phyloP scores from a whole-genome alignment of 2,329 filamentous ascomycete species.

The Neospermospora avenae region DNA sequence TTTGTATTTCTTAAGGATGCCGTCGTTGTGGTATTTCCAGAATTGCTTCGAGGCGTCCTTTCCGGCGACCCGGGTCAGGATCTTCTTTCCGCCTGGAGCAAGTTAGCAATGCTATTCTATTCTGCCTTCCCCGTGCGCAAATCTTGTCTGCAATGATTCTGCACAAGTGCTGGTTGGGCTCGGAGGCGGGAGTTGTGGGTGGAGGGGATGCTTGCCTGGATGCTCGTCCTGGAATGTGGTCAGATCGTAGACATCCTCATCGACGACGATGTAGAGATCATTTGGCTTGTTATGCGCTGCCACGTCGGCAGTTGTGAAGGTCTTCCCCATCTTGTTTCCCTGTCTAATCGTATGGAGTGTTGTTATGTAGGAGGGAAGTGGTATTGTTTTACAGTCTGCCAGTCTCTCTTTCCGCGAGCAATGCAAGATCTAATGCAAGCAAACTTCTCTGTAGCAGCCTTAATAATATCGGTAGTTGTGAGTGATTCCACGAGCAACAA shows the following conservation, averaged over 20 bases:
- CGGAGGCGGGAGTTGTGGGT: constrained; percentile 37
- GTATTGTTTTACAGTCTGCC: background rate
- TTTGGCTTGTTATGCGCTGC: constrained; percentile 86
- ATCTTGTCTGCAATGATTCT: background rate
- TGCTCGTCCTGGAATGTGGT: constrained; percentile 86
- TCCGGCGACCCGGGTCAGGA: constrained; percentile 34
- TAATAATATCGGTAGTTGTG: too few relatives aligned
- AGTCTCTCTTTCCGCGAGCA: background rate
- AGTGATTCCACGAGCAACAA: too few relatives aligned
- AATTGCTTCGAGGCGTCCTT: constrained; percentile 36
- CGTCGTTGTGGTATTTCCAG: constrained; percentile 38
- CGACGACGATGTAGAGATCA: constrained; percentile 84
- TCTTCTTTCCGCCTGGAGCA: constrained; percentile 41
- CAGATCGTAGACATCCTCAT: constrained; percentile 93
- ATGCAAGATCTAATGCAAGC: background rate
- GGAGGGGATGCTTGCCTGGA: constrained; percentile 59
- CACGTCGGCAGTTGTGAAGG: constrained; percentile 80
- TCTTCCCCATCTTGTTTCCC: constrained; percentile 69
- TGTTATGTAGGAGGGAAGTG: background rate
- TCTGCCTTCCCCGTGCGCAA: too few relatives aligned
- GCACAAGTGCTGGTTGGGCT: background rate
- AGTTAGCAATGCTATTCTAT: background rate
- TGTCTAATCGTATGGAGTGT: background rate
- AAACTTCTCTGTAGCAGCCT: background rate
- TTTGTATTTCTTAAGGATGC: constrained; percentile 59